phyloP scores from a whole-genome alignment of 768 basidiomycete species.

The Tulasnella sp. region DNA sequence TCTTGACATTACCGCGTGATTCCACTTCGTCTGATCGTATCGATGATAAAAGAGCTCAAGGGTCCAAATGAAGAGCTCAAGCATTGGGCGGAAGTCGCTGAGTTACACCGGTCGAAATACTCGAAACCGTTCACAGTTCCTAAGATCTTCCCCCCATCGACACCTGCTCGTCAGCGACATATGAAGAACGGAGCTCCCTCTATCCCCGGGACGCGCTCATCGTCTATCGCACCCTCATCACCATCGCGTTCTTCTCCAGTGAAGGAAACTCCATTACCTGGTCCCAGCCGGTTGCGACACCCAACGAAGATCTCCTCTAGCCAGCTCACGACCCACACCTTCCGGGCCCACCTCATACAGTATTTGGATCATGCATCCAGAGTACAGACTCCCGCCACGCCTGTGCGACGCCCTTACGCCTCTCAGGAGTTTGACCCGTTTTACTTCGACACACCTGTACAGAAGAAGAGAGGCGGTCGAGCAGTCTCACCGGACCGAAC shows the following conservation, averaged over 20 bases:
- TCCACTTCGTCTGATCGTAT: not conserved
- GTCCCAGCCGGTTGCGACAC: conserved; percentile 55
- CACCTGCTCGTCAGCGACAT: not conserved
- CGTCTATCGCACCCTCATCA: conserved; percentile 8
- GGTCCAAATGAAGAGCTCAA: conserved; percentile 57
- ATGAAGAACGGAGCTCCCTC: conserved; percentile 26
- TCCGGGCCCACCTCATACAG: conserved; percentile 72
- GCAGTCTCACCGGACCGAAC: conserved; percentile 27
- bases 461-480: conserved; percentile 15
- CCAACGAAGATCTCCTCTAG: conserved; percentile 63
- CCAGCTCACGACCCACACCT: conserved; percentile 67
- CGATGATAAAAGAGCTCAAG: conserved; percentile 41
- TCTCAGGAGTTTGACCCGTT: conserved; percentile 38
- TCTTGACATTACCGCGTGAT: not conserved
- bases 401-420: not conserved
- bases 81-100: conserved; percentile 53
- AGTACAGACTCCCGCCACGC: not conserved
- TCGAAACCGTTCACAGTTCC: conserved; percentile 53
- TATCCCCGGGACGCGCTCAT: conserved; percentile 29
- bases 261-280: conserved; percentile 4
- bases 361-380: conserved; percentile 55
- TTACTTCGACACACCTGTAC: conserved; percentile 35
- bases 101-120: conserved; percentile 55
- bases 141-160: not conserved
- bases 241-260: conserved; percentile 30